These are phyloP conservation scores for Aspergillus tanneri DNA, from an alignment of 2,329 filamentous ascomycete species.

Conservation along the genomic window DNA sequence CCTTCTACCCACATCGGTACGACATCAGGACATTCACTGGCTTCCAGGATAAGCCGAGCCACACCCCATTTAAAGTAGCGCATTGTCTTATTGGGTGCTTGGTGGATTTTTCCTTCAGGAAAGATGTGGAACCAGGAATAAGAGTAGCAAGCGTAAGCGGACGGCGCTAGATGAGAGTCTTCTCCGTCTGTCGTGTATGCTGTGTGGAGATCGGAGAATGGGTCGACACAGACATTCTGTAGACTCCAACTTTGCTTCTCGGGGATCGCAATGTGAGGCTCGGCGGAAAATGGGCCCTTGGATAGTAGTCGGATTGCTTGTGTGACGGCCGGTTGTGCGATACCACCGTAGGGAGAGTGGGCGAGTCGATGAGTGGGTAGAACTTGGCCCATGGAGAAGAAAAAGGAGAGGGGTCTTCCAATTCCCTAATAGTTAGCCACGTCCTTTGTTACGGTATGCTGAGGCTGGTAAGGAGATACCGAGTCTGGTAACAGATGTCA, in stretches of 20 bases:
- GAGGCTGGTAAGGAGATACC: constrained; percentile 50
- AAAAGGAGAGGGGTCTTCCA: constrained; percentile 64
- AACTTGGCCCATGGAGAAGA: constrained; percentile 88
- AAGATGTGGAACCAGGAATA: constrained; percentile 93
- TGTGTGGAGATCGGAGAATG: constrained; percentile 46
- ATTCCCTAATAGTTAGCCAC: neutral
- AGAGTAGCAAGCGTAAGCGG: constrained; percentile 66
- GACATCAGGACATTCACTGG: constrained; percentile 80
- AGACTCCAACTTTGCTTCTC: constrained; percentile 40
- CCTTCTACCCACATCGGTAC: constrained; percentile 95
- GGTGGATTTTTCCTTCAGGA: constrained; percentile 91
- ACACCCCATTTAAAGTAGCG: constrained; percentile 99
- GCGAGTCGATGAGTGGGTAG: constrained; percentile 80
- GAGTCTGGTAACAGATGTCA: constrained; percentile 90
- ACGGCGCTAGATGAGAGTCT: constrained; percentile 64
- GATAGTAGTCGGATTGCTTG: constrained; percentile 84
- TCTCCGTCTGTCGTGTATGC: constrained; percentile 42
- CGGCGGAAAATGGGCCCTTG: constrained; percentile 56
- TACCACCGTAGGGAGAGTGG: constrained; percentile 76
- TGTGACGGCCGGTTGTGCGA: constrained; percentile 85
- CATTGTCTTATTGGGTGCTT: constrained; percentile 73
- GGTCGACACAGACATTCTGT: constrained; percentile 47
- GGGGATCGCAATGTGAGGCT: constrained; percentile 44
- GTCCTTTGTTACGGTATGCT: neutral
- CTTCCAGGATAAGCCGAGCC: constrained; percentile 84